Base-by-base conservation (phyloP, 768 basidiomycete genomes). In the Mycena belliarum region DNA sequence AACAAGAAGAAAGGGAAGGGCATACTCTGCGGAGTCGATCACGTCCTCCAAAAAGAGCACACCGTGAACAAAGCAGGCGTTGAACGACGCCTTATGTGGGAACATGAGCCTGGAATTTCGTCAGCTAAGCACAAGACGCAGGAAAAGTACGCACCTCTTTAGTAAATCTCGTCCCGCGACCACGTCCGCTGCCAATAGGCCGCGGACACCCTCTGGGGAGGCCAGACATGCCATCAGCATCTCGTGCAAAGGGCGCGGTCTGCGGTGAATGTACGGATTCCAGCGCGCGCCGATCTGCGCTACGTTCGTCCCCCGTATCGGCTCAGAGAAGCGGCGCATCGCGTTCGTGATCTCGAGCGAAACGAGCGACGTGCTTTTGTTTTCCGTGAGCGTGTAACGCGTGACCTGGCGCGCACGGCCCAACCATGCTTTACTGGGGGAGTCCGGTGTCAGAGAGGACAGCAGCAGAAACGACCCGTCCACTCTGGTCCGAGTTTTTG, bases 1-100 rank as follows among this genome's bases (percentile, higher is more conserved):
- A 29, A 15, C 18, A 21, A 37, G 35, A 2, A 37, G 9, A 29
- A 45, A 20, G 26, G 1, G 21, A 26, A 15, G 3, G 16, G 29
- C 55, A 45, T 35, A 52, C 57, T n/a, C 29, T 12, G 29, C 29
- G 29, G 29, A 12, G 29, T 12, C 43, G 2, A 37, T 6, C 4
- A 23, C 40, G 10, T 48, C 52, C 42, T 62, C 56, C 42, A 62
- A 28, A 23, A 62, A 62, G 18, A 62, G 56, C n/a, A 57, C 52
- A 15, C 61, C 61, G 7, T 55, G 50, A 4, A 29, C 55, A 25
- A 56, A 60, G 20, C 51, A 63, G 33, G 55, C 63, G 44, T 60
- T 50, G 33, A 63, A 60, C 10, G 41, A 16, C 10, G 50, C 51
- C 9, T 53, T 42, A 47, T 47, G 37, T 37, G 53, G 59, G 21